phyloP scores from a whole-genome alignment of 2,329 filamentous ascomycete genomes.

The Phyllosticta ampelicida region DNA sequence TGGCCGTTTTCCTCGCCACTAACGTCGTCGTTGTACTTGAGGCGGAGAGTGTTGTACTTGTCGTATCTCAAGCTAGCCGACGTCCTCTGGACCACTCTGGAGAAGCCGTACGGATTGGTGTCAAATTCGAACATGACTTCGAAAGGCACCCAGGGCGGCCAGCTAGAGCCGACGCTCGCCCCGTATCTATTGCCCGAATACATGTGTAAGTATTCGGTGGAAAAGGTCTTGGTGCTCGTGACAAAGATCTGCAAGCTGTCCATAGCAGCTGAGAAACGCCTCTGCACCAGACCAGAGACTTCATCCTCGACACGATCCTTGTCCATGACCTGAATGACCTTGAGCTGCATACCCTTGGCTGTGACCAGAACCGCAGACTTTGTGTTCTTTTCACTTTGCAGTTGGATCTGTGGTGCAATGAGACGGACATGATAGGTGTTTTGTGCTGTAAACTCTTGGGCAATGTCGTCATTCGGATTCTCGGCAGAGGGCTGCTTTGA shows the following conservation, averaged over 20 bases:
- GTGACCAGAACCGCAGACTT: conserved; percentile 96
- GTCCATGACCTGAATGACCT: conserved; percentile 96
- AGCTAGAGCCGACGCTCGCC: conserved; percentile 69
- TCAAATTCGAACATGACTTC: conserved; percentile 98
- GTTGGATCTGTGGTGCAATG: conserved; percentile 93
- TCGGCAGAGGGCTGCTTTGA: conserved; percentile 21
- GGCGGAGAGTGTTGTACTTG: conserved; percentile 92
- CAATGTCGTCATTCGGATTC: conserved; percentile 56
- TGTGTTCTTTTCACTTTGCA: conserved; percentile 96
- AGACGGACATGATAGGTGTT: conserved; percentile 92
- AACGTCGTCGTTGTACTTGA: conserved; percentile 96
- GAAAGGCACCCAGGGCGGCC: conserved; percentile 97
- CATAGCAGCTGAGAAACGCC: conserved; percentile 88
- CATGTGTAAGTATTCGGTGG: conserved; percentile 72
- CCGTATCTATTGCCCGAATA: conserved; percentile 94
- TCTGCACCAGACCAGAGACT: conserved; percentile 89
- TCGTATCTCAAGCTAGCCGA: conserved; percentile 91
- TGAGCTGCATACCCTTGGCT: conserved; percentile 95
- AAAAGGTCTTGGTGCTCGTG: conserved; percentile 84
- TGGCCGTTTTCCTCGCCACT: conserved; percentile 48
- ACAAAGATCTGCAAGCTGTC: conserved; percentile 98
- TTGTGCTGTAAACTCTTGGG: conserved; percentile 77
- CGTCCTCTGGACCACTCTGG: conserved; percentile 90
- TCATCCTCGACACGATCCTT: conserved; percentile 85
- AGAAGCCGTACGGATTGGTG: conserved; percentile 92